Conservation (phyloP, 495 filamentous ascomycete species). For the Letharia columbiana region DNA sequence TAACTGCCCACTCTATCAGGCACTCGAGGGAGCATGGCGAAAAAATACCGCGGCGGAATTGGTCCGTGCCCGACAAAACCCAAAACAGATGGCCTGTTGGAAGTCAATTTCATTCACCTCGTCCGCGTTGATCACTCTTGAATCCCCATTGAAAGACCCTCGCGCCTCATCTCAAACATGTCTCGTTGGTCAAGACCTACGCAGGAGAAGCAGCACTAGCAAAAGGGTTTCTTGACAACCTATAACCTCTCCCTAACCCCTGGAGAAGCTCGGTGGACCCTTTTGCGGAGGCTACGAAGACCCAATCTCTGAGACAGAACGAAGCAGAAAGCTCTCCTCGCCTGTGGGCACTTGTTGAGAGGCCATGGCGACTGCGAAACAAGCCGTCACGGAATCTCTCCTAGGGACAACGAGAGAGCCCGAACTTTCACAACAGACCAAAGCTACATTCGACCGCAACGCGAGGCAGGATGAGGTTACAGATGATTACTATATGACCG, state of each 20-base stretch:
- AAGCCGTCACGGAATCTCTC: constrained; percentile 67
- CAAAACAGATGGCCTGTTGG: no score
- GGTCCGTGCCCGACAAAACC: background rate
- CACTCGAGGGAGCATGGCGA: background rate
- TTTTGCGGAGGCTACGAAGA: background rate
- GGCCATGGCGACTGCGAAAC: constrained; percentile 53
- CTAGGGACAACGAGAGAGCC: constrained; percentile 52
- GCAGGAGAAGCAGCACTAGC: background rate
- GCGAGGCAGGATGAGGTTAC: constrained; percentile 64
- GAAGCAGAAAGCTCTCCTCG: background rate
- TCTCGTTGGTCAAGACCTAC: background rate
- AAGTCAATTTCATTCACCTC: background rate
- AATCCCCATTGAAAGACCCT: background rate
- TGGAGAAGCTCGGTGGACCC: background rate
- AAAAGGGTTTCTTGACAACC: background rate
- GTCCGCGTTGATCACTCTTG: background rate
- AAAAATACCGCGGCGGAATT: background rate
- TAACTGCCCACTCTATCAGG: background rate
- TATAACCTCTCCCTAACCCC: background rate
- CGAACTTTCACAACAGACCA: constrained; percentile 59
- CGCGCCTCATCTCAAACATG: background rate
- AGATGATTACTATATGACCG: constrained; percentile 70
- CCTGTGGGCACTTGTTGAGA: background rate
- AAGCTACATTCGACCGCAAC: constrained; percentile 65
- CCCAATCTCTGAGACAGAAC: background rate